Evolutionary conservation across 2,329 filamentous ascomycete species (phyloP).

Genomic region (Colletotrichum sp.): DNA sequence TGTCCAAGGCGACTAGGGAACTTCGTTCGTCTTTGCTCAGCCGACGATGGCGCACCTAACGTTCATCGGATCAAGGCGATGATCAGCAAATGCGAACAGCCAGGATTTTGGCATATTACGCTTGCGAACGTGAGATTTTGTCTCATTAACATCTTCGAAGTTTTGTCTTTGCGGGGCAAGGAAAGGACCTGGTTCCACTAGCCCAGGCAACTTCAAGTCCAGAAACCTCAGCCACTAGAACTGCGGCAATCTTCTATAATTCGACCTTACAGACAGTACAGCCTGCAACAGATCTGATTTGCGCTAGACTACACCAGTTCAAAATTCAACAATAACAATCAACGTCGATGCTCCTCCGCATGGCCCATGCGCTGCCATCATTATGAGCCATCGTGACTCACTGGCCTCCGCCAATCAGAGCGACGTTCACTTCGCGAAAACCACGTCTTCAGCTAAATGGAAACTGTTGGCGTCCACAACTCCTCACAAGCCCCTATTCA

Average conservation of each 20-base stretch:
- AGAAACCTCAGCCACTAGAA: background rate
- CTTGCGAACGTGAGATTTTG: background rate
- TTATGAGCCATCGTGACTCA: slow-evolving; percentile 8
- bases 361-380: background rate
- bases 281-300: background rate
- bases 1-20: background rate
- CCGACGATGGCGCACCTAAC: background rate
- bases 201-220: background rate
- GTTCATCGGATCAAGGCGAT: background rate
- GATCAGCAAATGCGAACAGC: fast-evolving
- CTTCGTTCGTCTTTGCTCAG: background rate
- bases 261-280: background rate
- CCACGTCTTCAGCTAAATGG: background rate
- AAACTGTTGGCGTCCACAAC: background rate
- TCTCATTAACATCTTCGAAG: background rate
- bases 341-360: background rate
- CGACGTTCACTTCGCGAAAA: background rate
- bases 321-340: background rate
- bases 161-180: background rate
- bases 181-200: background rate
- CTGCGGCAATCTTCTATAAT: background rate
- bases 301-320: background rate
- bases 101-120: background rate
- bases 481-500: background rate
- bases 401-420: background rate